Conservation (phyloP, 2,329 filamentous ascomycete genomes). For the Ampelomyces quisqualis region DNA sequence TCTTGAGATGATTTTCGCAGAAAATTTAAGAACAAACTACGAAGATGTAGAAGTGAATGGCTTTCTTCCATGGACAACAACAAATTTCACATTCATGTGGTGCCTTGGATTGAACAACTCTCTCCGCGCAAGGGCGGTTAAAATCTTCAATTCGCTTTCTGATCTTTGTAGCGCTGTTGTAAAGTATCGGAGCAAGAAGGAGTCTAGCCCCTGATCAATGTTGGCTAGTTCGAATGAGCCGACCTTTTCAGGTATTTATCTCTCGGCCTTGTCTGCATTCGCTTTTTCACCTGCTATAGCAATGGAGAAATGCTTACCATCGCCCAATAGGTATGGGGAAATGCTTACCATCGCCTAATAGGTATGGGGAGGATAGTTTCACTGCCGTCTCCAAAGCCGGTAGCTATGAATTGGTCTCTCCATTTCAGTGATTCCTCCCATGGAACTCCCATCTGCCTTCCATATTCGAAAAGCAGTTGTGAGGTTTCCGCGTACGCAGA, state of each 20-base stretch:
- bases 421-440: conserved; percentile 7
- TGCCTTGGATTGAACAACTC: conserved; percentile 7
- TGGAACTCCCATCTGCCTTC: conserved; percentile 7
- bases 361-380: conserved; percentile 8
- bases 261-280: conserved; percentile 10
- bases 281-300: not conserved
- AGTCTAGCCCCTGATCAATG: conserved; percentile 9
- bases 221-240: conserved; percentile 14
- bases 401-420: conserved; percentile 6
- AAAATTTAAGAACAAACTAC: not conserved
- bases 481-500: conserved; percentile 7
- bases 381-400: conserved; percentile 6
- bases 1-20: too few species aligned
- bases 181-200: conserved; percentile 7
- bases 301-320: conserved; percentile 1
- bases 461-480: conserved; percentile 8
- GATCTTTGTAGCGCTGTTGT: conserved; percentile 7
- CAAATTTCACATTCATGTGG: conserved; percentile 9
- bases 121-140: conserved; percentile 7
- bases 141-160: conserved; percentile 6
- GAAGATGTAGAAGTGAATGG: not conserved
- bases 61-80: conserved; percentile 7
- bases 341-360: conserved; percentile 6
- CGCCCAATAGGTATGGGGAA: not conserved
- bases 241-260: conserved; percentile 17